phyloP scores from a whole-genome alignment of 768 basidiomycete genomes.

The Strobilomyces confusus region DNA sequence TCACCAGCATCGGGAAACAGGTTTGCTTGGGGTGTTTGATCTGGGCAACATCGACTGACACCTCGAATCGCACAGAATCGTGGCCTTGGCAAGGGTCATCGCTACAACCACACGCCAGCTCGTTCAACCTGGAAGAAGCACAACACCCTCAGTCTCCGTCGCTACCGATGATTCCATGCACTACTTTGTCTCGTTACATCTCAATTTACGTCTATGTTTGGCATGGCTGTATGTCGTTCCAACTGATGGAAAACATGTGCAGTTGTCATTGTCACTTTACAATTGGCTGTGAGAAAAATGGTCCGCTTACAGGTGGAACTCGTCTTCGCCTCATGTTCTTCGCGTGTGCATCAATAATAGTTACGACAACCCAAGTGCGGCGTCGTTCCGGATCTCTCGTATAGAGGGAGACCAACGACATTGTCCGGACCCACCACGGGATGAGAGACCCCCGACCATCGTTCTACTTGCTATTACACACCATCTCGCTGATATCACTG shows the following conservation, averaged over 20 bases:
- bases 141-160: constrained; percentile 93
- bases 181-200: constrained; percentile 7
- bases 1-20: constrained; percentile 95
- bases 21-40: constrained; percentile 36
- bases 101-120: constrained; percentile 89
- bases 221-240: constrained; percentile 21
- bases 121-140: constrained; percentile 95
- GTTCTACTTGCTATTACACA: constrained; percentile 12
- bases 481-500: constrained; percentile 11
- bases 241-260: constrained; percentile 14
- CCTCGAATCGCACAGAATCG: constrained; percentile 62
- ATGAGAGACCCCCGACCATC: constrained; percentile 13
- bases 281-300: constrained; percentile 1
- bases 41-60: background rate
- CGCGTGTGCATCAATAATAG: constrained; percentile 14
- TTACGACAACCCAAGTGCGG: constrained; percentile 18
- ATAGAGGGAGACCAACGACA: background rate
- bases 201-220: constrained; percentile 27
- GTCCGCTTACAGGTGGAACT: background rate
- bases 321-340: constrained; percentile 18
- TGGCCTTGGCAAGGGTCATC: constrained; percentile 93
- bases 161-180: constrained; percentile 62
- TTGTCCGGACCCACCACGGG: constrained; percentile 6
- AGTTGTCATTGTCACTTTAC: background rate
- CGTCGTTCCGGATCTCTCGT: constrained; percentile 2